Conservation (phyloP, 768 basidiomycete genomes). For the Clitopilus passeckerianus region DNA sequence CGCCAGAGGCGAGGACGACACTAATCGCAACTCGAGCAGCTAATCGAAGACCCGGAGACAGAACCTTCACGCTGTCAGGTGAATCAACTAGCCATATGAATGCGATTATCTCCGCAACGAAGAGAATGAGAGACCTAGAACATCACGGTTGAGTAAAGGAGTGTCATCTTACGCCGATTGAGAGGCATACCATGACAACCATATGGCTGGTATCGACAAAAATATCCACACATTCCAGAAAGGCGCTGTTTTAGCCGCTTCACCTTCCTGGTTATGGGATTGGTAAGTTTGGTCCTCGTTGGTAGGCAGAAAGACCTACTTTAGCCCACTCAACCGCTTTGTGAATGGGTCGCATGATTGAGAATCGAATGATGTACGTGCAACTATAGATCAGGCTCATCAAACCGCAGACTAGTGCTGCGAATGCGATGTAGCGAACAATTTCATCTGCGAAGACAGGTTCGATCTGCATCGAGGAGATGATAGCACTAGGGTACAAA, state of each 20-base stretch:
- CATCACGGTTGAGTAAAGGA: too few relatives aligned
- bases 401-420: conserved; percentile 50
- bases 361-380: neutral
- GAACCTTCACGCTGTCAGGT: neutral
- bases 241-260: neutral
- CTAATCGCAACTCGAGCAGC: neutral
- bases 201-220: neutral
- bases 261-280: neutral
- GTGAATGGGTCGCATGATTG: neutral
- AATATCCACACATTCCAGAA: conserved; percentile 2
- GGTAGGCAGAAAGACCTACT: neutral
- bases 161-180: too few relatives aligned
- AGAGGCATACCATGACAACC: neutral
- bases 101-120: neutral
- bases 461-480: conserved; percentile 24
- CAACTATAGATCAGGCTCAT: conserved; percentile 46
- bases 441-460: conserved; percentile 42
- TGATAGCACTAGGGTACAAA: conserved; percentile 17
- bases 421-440: conserved; percentile 46
- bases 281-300: neutral
- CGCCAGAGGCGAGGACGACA: neutral
- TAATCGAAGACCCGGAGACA: neutral
- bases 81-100: neutral
- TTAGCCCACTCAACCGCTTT: neutral
- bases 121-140: neutral